Evolutionary conservation across 768 basidiomycete species (phyloP).

Genomic region (Heimioporus sp.): DNA sequence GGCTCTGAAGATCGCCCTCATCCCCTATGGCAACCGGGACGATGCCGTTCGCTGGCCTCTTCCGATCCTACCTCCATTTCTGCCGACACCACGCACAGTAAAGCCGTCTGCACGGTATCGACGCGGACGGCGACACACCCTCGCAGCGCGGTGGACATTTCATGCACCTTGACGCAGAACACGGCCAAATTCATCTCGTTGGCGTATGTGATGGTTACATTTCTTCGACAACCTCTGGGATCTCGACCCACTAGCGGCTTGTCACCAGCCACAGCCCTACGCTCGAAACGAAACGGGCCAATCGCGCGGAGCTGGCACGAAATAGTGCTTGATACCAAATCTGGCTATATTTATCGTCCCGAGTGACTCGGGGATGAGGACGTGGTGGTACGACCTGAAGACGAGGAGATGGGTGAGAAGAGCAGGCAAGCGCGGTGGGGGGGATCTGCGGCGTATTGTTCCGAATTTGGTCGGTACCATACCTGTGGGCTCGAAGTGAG

Average conservation of each 20-base stretch:
- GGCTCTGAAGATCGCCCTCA: constrained; percentile 57
- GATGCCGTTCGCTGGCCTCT: constrained; percentile 58
- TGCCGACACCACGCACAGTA: constrained; percentile 62
- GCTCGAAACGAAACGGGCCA: constrained; percentile 61
- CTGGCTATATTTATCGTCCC: constrained; percentile 69
- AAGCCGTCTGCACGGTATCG: constrained; percentile 56
- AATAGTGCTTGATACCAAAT: constrained; percentile 75
- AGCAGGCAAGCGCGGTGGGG: constrained; percentile 20
- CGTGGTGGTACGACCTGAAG: constrained; percentile 26
- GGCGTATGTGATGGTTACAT: constrained; percentile 78
- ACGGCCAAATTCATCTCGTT: constrained; percentile 67
- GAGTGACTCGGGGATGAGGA: constrained; percentile 65
- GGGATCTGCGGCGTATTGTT: constrained; percentile 30
- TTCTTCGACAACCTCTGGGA: constrained; percentile 80
- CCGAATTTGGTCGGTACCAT: constrained; percentile 74
- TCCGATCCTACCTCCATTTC: constrained; percentile 53
- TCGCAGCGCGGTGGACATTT: no score
- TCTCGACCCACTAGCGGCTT: constrained; percentile 59
- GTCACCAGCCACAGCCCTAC: constrained; percentile 55
- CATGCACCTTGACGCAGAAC: constrained; percentile 71
- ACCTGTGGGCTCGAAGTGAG: constrained; percentile 42
- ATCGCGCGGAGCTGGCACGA: constrained; percentile 75
- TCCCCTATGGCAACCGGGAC: constrained; percentile 64
- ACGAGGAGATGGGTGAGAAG: constrained; percentile 16
- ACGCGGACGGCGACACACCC: no score